Evolutionary conservation across 1,284 basidiomycete genomes (phyloP).

Genomic region (Chalciporus sp.): DNA sequence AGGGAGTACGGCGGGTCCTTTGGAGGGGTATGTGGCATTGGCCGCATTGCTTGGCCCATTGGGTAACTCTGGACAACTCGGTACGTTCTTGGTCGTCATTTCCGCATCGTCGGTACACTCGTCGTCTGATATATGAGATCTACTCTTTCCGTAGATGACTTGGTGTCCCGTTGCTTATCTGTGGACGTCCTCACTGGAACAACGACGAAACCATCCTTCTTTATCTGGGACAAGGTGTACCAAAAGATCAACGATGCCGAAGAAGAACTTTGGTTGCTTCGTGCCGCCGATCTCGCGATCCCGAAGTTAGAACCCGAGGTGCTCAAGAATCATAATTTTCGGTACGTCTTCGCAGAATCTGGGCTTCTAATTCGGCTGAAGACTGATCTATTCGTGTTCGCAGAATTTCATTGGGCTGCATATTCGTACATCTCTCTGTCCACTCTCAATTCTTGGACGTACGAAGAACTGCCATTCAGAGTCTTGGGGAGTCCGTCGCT

Average conservation of each 20-base stretch:
- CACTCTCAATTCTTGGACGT: slow-evolving; percentile 56
- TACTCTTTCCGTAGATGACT: slow-evolving; percentile 22
- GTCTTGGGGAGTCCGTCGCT: slow-evolving; percentile 42
- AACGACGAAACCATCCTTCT: slow-evolving; percentile 76
- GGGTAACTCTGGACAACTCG: slow-evolving; percentile 49
- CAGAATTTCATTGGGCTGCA: slow-evolving; percentile 64
- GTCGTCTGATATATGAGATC: slow-evolving; percentile 4
- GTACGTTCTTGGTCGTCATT: slow-evolving; percentile 39
- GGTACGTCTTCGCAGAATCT: slow-evolving; percentile 42
- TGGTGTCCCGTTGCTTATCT: slow-evolving; percentile 42
- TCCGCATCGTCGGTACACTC: not conserved
- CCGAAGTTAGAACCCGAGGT: slow-evolving; percentile 55
- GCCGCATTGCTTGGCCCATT: slow-evolving; percentile 71
- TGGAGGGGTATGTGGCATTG: slow-evolving; percentile 83
- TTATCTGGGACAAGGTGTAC: slow-evolving; percentile 87
- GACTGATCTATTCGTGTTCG: not conserved
- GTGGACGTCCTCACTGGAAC: slow-evolving; percentile 48
- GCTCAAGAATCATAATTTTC: slow-evolving; percentile 53
- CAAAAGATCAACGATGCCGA: slow-evolving; percentile 64
- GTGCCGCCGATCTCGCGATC: slow-evolving; percentile 60
- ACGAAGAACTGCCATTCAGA: slow-evolving; percentile 48
- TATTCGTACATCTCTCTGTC: slow-evolving; percentile 69
- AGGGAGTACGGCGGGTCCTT: slow-evolving; percentile 60
- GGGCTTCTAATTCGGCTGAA: no score
- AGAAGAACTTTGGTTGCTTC: slow-evolving; percentile 82